Base-by-base conservation (phyloP, 495 filamentous ascomycete species). In the Lineolata rhizophorae region DNA sequence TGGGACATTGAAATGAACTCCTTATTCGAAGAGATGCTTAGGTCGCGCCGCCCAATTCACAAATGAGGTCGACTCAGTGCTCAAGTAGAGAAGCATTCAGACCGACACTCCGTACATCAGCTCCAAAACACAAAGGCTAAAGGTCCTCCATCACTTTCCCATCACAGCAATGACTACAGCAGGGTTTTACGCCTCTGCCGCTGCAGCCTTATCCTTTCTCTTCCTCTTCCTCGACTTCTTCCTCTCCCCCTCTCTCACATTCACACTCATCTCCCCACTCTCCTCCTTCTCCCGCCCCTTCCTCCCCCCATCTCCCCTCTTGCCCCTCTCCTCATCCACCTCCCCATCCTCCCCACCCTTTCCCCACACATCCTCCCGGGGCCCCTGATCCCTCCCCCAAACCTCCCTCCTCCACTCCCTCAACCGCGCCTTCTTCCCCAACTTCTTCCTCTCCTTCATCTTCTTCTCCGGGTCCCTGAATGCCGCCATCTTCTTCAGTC, bases 391-490 rank as follows among this genome's bases (percentile, higher is more conserved):
- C 41, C 65, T 59, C 2, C 87, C 87, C 59, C 94, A 97, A 1
- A 74, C 78, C 34, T 94, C 87, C 54, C 75, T 72, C 35, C 87
- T 67, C 87, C 87, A 95, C 53, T 94, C 63, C 46, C 78, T 59
- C 31, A 95, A 54, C 18, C 82, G 64, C 17, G 77, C 79, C 54
- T 94, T 94, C 67, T 94, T 95, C 36, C 78, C 76, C 20, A 92
- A 60, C 41, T 63, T 64, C 57, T 85, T 91, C 56, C 72, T 71
- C 46, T 97, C 87, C 42, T 72, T 73, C 36, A 56, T 57, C 60
- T 95, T 94, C 64, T 84, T 84, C 44, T 81, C 79, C 1, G 57
- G 52, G 46, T 93, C 83, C 32, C 87, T 64, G 58, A 87, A 97
- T 15, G 77, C 55, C 8, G 85, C 85, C 37, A 92, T 63, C 54